Conservation (phyloP, 495 filamentous ascomycete genomes). For the Hypoxylon lenormandii region DNA sequence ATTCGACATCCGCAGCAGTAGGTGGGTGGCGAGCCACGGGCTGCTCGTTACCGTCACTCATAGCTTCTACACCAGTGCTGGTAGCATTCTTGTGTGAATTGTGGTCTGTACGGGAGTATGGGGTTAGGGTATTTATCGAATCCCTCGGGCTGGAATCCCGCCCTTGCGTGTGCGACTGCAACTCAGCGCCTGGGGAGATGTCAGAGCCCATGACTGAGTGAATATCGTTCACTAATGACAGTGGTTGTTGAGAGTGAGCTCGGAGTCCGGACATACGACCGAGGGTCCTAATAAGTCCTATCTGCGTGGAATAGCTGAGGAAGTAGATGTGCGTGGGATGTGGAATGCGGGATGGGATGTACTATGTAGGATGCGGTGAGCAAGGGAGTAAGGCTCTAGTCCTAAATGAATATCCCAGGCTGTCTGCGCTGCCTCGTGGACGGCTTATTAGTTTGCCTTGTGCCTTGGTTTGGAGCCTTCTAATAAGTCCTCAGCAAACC, state of each 20-base stretch:
- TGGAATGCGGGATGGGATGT: not conserved
- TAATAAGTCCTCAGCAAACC: too few relatives aligned
- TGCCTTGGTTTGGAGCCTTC: constrained; percentile 2
- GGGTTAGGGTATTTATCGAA: constrained; percentile 26
- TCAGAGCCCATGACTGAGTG: constrained; percentile 26
- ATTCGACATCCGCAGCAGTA: constrained; percentile 70
- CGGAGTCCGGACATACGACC: constrained; percentile 36
- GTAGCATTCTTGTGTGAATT: constrained; percentile 46
- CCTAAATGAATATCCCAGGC: constrained; percentile 13
- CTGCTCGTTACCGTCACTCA: constrained; percentile 58
- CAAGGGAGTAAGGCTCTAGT: constrained; percentile 11
- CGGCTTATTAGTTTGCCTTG: constrained; percentile 5
- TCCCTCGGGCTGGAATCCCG: constrained; percentile 18
- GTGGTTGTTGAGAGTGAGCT: constrained; percentile 17
- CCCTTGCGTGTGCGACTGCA: constrained; percentile 24
- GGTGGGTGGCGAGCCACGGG: constrained; percentile 61
- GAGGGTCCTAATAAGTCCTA: constrained; percentile 34
- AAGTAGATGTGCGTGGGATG: constrained; percentile 28
- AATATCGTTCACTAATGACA: constrained; percentile 20
- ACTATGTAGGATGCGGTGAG: constrained; percentile 14
- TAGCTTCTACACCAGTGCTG: constrained; percentile 63
- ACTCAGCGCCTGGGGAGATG: constrained; percentile 6
- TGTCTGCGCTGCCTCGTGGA: not conserved
- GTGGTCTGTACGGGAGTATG: constrained; percentile 16
- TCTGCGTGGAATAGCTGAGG: constrained; percentile 21